phyloP scores from a whole-genome alignment of 768 basidiomycete species.

The Termitomyces eurrhizus region DNA sequence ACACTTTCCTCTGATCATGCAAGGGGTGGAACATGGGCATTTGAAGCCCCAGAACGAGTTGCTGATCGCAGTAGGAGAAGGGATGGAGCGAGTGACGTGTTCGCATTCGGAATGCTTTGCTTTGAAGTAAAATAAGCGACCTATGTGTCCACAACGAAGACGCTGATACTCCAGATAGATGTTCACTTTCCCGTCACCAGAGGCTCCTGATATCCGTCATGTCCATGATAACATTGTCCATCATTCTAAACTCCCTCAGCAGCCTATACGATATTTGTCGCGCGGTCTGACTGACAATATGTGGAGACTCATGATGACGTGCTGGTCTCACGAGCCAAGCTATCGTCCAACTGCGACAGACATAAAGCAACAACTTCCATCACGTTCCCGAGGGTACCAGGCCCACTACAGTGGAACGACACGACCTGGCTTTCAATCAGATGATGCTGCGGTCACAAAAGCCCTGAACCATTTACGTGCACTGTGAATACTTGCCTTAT shows the following conservation, averaged over 20 bases:
- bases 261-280: neutral
- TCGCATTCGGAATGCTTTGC: conserved; percentile 12
- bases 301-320: neutral
- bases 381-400: neutral
- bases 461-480: neutral
- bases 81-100: conserved; percentile 9
- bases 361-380: neutral
- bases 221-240: neutral
- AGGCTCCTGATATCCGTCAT: accelerated
- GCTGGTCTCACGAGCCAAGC: neutral
- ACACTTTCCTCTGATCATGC: conserved; percentile 11
- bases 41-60: conserved; percentile 30
- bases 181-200: neutral
- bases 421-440: neutral
- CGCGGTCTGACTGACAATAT: neutral
- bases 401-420: too few species aligned
- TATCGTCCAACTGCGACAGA: neutral
- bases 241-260: neutral
- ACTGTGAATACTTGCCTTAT: neutral
- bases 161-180: neutral
- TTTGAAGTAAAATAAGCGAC: conserved; percentile 2
- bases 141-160: neutral
- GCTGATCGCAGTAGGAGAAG: conserved; percentile 4
- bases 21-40: conserved; percentile 20
- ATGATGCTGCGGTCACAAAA: neutral